These are phyloP conservation scores for Citrus unshiu DNA, from an alignment of 345 rosid species.

Conservation along the genomic window DNA sequence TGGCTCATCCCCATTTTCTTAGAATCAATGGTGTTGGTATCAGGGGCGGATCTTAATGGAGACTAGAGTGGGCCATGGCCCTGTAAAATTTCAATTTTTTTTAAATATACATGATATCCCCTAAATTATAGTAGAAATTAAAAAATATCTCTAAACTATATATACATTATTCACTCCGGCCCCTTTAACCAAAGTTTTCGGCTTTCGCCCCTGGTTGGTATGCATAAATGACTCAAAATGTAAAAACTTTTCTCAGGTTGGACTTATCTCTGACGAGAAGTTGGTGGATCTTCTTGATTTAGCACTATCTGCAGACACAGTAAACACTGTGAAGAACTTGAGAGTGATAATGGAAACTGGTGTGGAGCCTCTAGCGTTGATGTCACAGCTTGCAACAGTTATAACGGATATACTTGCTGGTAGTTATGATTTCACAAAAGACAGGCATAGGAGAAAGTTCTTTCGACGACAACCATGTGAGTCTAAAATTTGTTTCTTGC, in stretches of 20 bases:
- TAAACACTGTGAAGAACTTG: constrained; percentile 91
- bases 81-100: too few species aligned
- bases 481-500: constrained; percentile 21
- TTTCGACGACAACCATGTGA: constrained; percentile 77
- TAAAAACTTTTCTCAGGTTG: constrained; percentile 52
- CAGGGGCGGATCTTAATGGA: too few species aligned
- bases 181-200: too few species aligned
- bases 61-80: too few species aligned
- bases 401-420: constrained; percentile 95
- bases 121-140: too few species aligned
- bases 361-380: constrained; percentile 89
- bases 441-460: constrained; percentile 66
- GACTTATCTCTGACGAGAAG: constrained; percentile 94
- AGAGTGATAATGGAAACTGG: constrained; percentile 92
- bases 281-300: constrained; percentile 97
- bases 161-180: too few species aligned
- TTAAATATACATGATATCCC: too few species aligned
- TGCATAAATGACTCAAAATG: constrained; percentile 12
- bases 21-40: constrained; percentile 5
- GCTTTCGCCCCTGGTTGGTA: not conserved
- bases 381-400: constrained; percentile 98
- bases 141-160: too few species aligned
- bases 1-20: not conserved
- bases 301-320: constrained; percentile 97
- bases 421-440: constrained; percentile 81